Evolutionary conservation across 2,329 filamentous ascomycete genomes (phyloP), one percentile per base, ranked within the genome.

Genomic region (Alternaria sp.): DNA sequence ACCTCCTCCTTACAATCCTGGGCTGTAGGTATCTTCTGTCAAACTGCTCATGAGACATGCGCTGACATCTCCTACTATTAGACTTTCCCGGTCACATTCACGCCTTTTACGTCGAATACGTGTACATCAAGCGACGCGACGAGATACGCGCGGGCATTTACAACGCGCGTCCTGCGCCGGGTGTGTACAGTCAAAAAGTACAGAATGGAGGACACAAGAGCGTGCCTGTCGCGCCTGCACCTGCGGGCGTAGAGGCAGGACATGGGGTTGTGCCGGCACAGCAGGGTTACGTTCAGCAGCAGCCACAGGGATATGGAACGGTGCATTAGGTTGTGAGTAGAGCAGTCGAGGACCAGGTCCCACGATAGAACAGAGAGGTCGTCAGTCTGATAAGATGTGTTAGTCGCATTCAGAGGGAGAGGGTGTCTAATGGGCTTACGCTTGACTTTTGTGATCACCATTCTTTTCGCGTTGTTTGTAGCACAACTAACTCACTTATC

Each of bases 31-130:
- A 67, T 28, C 26, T 23, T 17, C 49, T 43, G 45, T 11, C 28
- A 19, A 11, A 23, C 47, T 11, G 17, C 57, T 26, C 46, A 17
- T 26, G 11, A 17, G 30, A 19, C 54, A 30, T 36, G 8, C 12
- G 7, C 28, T 51, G 47, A 23, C 4, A 56, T 28, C 62, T 25
- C 88, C 88, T n/a, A 92, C 36, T 1, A 1, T 11, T 1, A 40
- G 36, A 90, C 78, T 80, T 96, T 54, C 92, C 92, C 0, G 93
- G 92, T 8, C 90, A 93, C 69, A 87, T 95, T 57, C 81, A 93
- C 77, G 91, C 91, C 46, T 93, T 94, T 79, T 96, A 94, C 77
- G 70, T 93, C 65, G 89, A 93, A 80, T 96, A 93, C 77, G 84
- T 96, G 66, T 97, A 94, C 82, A 95, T 90, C 79, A 88, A 92